These are phyloP conservation scores for Thelephora aurantiotincta DNA, from an alignment of 768 basidiomycete species.

Conservation along the genomic window DNA sequence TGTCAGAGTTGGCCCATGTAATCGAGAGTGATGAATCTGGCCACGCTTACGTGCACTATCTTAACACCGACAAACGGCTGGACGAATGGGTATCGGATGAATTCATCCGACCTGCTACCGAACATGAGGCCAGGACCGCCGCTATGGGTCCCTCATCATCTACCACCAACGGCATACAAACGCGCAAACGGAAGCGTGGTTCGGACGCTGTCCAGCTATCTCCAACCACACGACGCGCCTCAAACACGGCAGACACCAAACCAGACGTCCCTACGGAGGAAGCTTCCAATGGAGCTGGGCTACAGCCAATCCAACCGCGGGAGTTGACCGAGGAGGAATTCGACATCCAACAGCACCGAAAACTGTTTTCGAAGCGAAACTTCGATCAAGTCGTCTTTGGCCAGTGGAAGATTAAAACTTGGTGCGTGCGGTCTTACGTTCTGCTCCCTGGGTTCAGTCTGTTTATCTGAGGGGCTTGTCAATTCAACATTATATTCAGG, in stretches of 20 bases:
- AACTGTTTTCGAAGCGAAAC: conserved; percentile 59
- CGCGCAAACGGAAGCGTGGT: conserved; percentile 9
- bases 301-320: conserved; percentile 8
- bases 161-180: too few relatives aligned
- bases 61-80: conserved; percentile 53
- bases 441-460: conserved; percentile 1
- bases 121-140: conserved; percentile 9
- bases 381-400: conserved; percentile 83
- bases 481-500: conserved; percentile 27
- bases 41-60: conserved; percentile 58
- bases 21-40: conserved; percentile 32
- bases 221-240: neutral
- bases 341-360: conserved; percentile 53
- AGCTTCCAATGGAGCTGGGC: conserved; percentile 1
- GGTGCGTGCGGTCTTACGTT: conserved; percentile 33
- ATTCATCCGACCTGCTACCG: conserved; percentile 21
- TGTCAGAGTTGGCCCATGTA: conserved; percentile 33
- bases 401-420: conserved; percentile 76
- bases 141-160: conserved; percentile 7
- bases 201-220: neutral
- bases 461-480: neutral
- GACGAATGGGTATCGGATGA: conserved; percentile 58
- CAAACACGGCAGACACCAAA: neutral
- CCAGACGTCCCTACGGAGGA: conserved; percentile 4
- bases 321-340: conserved; percentile 54